Evolutionary conservation across 805 yeast species (phyloP).

Genomic region (Diddensiella transvaalensis): DNA sequence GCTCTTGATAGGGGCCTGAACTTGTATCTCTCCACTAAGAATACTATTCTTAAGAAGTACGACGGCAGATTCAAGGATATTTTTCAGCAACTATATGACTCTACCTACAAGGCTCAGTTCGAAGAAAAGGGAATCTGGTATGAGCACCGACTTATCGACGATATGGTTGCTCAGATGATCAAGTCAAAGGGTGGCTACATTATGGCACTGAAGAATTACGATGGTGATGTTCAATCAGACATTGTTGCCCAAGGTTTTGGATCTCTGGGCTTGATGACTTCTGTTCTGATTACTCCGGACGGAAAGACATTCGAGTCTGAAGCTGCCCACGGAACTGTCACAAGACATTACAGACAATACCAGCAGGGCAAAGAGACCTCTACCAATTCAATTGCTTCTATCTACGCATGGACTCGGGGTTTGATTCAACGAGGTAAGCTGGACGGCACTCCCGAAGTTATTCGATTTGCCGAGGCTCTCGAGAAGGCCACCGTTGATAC

Average conservation of each 20-base stretch:
- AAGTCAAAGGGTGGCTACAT: constrained; percentile 93
- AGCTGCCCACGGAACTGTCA: constrained; percentile 99
- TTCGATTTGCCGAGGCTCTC: constrained; percentile 68
- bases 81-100: constrained; percentile 75
- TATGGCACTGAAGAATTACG: constrained; percentile 96
- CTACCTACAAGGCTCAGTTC: constrained; percentile 64
- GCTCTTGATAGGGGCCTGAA: constrained; percentile 78
- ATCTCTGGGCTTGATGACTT: constrained; percentile 94
- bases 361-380: constrained; percentile 97
- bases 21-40: constrained; percentile 84
- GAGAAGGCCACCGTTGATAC: constrained; percentile 86
- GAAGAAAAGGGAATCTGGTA: constrained; percentile 86
- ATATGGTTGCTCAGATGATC: constrained; percentile 98
- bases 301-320: constrained; percentile 94
- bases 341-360: constrained; percentile 93
- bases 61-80: constrained; percentile 96
- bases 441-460: constrained; percentile 82
- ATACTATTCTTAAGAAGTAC: constrained; percentile 88
- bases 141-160: constrained; percentile 95
- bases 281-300: constrained; percentile 94
- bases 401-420: constrained; percentile 96
- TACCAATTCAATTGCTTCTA: constrained; percentile 95
- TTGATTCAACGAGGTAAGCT: constrained; percentile 86
- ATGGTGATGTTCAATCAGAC: constrained; percentile 96
- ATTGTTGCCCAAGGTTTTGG: constrained; percentile 98